Base-by-base conservation (phyloP, 345 rosid species). In the Orychophragmus violaceus region DNA sequence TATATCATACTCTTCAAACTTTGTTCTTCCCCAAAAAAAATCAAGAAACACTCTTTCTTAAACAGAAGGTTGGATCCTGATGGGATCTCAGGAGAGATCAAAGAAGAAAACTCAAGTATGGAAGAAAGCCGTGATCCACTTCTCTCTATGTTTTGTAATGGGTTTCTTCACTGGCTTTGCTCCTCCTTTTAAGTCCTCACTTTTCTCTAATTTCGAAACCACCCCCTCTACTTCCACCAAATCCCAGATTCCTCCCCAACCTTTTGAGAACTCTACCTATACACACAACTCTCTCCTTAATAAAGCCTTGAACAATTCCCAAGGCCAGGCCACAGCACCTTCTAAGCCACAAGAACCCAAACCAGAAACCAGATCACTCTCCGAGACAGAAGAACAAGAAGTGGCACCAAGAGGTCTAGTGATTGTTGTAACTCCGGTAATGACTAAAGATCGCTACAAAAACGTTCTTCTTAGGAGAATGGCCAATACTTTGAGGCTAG, bases 91-190 rank as follows among this genome's bases (percentile, higher is more conserved):
- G 21, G 96, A 91, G 62, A 82, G 93, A 80, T 81, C 98, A 59
- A 92, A 83, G 83, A 92, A 86, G 84, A 93, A 78, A 72, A 74
- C 72, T 55, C 98, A 75, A 61, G 17, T 86, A 77, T 92, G 97
- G 98, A 87, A 86, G 76, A 89, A 85, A 77, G 98, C 95, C 19
- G 75, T 74, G 5, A 82, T 86, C 21, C 98, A 86, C 66, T 92
- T 92, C 75, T 73, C 85, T 53, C 50, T 91, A 16, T 91, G 98
- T 64, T 91, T 91, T 58, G 85, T 85, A 30, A 87, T 89, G 90
- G 98, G 98, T 8, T 87, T 87, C 68, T 87, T 89, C 83, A 74
- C 83, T 36, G 98, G 98, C 25, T 84, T 89, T 72, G 97, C 99
- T 68, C 97, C 99, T 25, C 66, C 88, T 8, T 80, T 84, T 17